Evolutionary conservation across 2,329 filamentous ascomycete species (phyloP).

Genomic region (Neoarthrinium moseri): DNA sequence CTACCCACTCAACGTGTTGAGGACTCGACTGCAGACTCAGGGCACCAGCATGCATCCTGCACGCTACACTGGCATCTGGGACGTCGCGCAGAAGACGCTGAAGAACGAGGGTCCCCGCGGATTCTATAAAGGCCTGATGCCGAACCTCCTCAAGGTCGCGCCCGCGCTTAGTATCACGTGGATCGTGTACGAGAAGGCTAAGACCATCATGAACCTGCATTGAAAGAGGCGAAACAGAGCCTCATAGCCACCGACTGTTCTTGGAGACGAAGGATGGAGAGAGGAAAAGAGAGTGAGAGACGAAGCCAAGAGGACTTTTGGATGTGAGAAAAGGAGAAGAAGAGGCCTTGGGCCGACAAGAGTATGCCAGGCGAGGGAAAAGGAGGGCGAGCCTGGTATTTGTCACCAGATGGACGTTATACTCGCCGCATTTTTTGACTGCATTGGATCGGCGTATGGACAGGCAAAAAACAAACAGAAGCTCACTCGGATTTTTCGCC

Average conservation of each 20-base stretch:
- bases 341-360: too few relatives aligned
- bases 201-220: constrained; percentile 43
- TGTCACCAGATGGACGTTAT: neutral
- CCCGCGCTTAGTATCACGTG: constrained; percentile 95
- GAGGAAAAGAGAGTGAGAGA: neutral
- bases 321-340: too few relatives aligned
- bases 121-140: constrained; percentile 91
- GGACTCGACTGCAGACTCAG: constrained; percentile 90
- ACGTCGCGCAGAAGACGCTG: constrained; percentile 82
- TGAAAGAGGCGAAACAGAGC: too few relatives aligned
- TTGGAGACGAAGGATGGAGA: neutral
- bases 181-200: constrained; percentile 89
- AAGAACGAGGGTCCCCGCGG: constrained; percentile 80
- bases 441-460: neutral
- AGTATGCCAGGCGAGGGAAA: too few relatives aligned
- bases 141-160: constrained; percentile 93
- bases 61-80: constrained; percentile 87
- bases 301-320: neutral
- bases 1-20: constrained; percentile 90
- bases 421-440: neutral
- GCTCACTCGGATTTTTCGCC: too few relatives aligned
- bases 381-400: neutral
- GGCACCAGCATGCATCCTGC: constrained; percentile 88
- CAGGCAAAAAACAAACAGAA: neutral
- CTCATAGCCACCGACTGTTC: neutral